A percentile compares a stretch with the other conserved stretches of the same genome.
These are phyloP conservation scores for Chalciporus piperatus DNA, from an alignment of 768 basidiomycete genomes.

Conservation along the genomic window DNA sequence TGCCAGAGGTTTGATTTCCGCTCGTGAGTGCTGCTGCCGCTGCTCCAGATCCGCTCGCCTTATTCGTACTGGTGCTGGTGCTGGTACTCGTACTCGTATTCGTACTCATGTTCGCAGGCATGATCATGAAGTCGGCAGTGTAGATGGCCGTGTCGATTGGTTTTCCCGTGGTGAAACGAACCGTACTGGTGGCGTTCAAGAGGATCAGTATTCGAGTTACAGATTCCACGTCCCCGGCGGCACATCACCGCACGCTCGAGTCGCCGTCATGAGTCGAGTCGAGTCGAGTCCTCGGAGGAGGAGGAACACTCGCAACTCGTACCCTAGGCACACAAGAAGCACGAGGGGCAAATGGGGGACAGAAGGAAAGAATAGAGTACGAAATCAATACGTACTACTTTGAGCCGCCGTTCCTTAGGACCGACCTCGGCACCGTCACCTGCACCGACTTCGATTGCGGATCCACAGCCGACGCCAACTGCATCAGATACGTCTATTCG, in stretches of 20 bases:
- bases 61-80: neutral
- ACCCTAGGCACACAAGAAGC: neutral
- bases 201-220: neutral
- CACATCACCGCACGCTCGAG: too few relatives aligned
- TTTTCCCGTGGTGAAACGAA: constrained; percentile 31
- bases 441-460: constrained; percentile 25
- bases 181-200: constrained; percentile 19
- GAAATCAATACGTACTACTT: constrained; percentile 30
- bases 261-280: too few relatives aligned
- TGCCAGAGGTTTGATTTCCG: neutral
- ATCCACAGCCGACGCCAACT: constrained; percentile 43
- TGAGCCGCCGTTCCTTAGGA: constrained; percentile 23
- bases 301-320: neutral
- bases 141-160: constrained; percentile 37
- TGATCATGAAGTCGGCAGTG: constrained; percentile 51
- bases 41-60: neutral
- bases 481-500: constrained; percentile 38
- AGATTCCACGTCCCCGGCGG: neutral
- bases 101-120: constrained; percentile 17
- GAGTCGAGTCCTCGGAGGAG: neutral
- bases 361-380: neutral
- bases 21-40: constrained; percentile 8
- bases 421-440: constrained; percentile 32
- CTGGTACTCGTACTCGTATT: neutral
- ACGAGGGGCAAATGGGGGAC: neutral